Conservation (phyloP, 2,329 filamentous ascomycete genomes). For the Aotearoamyces nothofagi region DNA sequence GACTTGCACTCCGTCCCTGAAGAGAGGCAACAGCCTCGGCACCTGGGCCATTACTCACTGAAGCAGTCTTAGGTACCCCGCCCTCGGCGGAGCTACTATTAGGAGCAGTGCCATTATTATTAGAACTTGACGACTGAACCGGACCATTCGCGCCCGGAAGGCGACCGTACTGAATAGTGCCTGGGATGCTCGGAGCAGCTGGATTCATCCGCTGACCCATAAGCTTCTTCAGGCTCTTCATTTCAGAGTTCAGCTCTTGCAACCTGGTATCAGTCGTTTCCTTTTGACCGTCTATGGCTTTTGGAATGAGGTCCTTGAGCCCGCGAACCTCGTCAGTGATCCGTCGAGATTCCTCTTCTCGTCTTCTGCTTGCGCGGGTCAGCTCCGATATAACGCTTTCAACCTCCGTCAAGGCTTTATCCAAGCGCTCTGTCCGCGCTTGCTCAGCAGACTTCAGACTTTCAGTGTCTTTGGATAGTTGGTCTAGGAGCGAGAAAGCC, state of each 20-base stretch:
- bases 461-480: slow-evolving; percentile 80
- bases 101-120: slow-evolving; percentile 7
- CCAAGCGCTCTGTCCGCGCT: slow-evolving; percentile 67
- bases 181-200: slow-evolving; percentile 9
- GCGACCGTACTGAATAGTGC: slow-evolving; percentile 15
- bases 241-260: slow-evolving; percentile 71
- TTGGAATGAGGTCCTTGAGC: slow-evolving; percentile 74
- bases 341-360: slow-evolving; percentile 77
- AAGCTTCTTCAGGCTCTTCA: slow-evolving; percentile 85
- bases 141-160: slow-evolving; percentile 7
- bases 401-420: slow-evolving; percentile 67
- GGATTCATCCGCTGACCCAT: slow-evolving; percentile 48
- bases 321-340: slow-evolving; percentile 75
- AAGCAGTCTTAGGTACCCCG: slow-evolving; percentile 15
- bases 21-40: slow-evolving; percentile 19
- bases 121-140: slow-evolving; percentile 3
- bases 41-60: slow-evolving; percentile 16
- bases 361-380: slow-evolving; percentile 63
- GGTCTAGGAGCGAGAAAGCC: slow-evolving; percentile 81
- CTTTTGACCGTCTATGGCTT: slow-evolving; percentile 77
- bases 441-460: slow-evolving; percentile 77
- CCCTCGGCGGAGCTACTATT: slow-evolving; percentile 9
- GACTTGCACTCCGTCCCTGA: slow-evolving; percentile 24
- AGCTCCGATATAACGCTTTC: slow-evolving; percentile 71
- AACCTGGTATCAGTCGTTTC: slow-evolving; percentile 67